Conservation (phyloP, 2,329 filamentous ascomycete genomes). For the Penicillium sp. region DNA sequence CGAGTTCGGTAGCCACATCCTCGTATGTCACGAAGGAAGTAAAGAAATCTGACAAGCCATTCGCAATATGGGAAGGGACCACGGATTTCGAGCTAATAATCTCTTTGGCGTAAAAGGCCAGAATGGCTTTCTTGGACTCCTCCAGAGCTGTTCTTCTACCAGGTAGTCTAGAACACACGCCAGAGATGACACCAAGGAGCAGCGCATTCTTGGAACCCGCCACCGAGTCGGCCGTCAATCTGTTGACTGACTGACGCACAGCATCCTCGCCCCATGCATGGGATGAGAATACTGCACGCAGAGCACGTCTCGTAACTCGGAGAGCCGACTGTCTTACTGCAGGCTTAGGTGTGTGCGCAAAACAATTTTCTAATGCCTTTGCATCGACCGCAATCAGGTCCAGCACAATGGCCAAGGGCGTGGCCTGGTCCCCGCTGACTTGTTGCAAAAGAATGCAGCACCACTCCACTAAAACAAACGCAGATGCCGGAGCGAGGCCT, state of each 20-base stretch:
- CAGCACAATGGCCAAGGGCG: constrained; percentile 54
- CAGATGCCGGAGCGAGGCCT: constrained; percentile 72
- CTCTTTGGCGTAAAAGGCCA: constrained; percentile 80
- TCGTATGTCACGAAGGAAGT: constrained; percentile 66
- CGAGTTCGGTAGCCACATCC: constrained; percentile 71
- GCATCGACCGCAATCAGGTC: constrained; percentile 69
- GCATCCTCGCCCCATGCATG: constrained; percentile 58
- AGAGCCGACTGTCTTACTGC: constrained; percentile 71
- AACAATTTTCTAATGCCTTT: constrained; percentile 72
- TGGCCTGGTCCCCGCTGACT: constrained; percentile 64
- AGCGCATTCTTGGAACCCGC: constrained; percentile 68
- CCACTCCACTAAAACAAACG: constrained; percentile 91
- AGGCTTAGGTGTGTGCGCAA: constrained; percentile 61
- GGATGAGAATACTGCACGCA: constrained; percentile 69
- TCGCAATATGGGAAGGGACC: constrained; percentile 68
- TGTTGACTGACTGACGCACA: constrained; percentile 61
- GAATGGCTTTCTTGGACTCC: constrained; percentile 66
- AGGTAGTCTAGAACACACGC: constrained; percentile 73
- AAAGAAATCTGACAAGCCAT: constrained; percentile 80
- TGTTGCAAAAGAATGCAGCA: constrained; percentile 74
- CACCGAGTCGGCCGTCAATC: constrained; percentile 66
- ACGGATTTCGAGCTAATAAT: constrained; percentile 73
- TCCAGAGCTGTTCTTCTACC: constrained; percentile 62
- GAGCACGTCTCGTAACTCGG: constrained; percentile 71
- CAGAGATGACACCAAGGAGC: constrained; percentile 80